Evolutionary conservation across 2,329 filamentous ascomycete species (phyloP).

Genomic region (Gaeumannomyces sp.): DNA sequence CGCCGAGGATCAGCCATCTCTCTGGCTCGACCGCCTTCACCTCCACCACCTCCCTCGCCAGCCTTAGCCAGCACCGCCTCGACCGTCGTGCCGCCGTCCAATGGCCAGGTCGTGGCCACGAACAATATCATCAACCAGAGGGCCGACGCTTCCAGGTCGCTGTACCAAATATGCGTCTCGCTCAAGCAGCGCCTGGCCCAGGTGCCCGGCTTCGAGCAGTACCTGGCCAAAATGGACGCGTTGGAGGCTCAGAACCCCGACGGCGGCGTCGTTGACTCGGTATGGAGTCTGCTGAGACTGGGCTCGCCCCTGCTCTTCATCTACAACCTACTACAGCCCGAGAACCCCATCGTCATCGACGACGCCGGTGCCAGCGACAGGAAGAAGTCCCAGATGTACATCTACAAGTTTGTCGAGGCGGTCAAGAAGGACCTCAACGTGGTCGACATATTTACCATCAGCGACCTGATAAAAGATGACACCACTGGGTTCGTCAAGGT

Average conservation of each 20-base stretch:
- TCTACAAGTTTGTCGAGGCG: conserved; percentile 88
- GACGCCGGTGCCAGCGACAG: conserved; percentile 58
- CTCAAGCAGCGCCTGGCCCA: conserved; percentile 74
- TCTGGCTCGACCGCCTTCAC: conserved; percentile 54
- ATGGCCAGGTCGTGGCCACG: conserved; percentile 65
- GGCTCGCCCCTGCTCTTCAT: conserved; percentile 82
- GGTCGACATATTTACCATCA: conserved; percentile 84
- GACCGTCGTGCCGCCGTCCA: conserved; percentile 33
- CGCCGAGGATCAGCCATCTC: conserved; percentile 52
- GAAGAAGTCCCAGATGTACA: conserved; percentile 78
- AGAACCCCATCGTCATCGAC: conserved; percentile 61
- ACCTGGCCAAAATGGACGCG: conserved; percentile 64
- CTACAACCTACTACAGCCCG: conserved; percentile 78
- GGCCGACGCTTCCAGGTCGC: conserved; percentile 82
- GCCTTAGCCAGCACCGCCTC: conserved; percentile 40
- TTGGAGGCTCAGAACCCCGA: conserved; percentile 56
- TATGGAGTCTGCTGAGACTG: conserved; percentile 81
- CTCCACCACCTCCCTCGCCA: conserved; percentile 45
- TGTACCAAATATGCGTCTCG: conserved; percentile 91
- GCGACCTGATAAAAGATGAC: conserved; percentile 85
- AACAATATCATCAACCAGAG: conserved; percentile 97
- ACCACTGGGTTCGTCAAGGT: conserved; percentile 97
- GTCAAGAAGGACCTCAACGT: conserved; percentile 79
- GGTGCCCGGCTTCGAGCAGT: conserved; percentile 75
- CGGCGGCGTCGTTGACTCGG: conserved; percentile 77